Conservation (phyloP, 441 rosid species). For the Erodium moschatum region DNA sequence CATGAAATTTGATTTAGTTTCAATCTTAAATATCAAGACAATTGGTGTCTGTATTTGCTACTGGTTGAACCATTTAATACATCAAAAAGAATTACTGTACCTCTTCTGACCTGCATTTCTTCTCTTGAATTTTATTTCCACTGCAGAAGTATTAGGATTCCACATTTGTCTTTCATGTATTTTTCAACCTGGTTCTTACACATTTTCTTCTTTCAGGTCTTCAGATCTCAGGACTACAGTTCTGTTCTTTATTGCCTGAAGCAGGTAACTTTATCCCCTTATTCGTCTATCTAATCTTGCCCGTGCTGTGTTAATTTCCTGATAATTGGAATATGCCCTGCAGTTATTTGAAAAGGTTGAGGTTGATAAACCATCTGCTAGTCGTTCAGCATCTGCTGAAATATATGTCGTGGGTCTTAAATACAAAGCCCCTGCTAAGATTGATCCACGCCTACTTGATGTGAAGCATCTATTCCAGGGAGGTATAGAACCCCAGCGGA, state of each 20-base stretch:
- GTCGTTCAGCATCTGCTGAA: conserved; percentile 86
- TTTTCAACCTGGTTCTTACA: neutral
- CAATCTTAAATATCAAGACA: no score
- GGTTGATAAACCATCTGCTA: conserved; percentile 82
- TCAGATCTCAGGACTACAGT: conserved; percentile 85
- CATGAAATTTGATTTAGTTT: neutral
- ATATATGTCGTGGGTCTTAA: conserved; percentile 64
- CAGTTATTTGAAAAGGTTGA: conserved; percentile 88
- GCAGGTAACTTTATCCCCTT: conserved; percentile 37
- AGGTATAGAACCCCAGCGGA: conserved; percentile 44
- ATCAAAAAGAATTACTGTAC: neutral
- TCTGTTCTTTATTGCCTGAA: conserved; percentile 66
- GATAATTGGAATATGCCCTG: conserved; percentile 14
- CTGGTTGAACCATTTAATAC: neutral
- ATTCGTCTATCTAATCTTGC: neutral
- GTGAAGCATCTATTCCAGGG: conserved; percentile 66
- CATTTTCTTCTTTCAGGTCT: conserved; percentile 37
- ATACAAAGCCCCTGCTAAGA: conserved; percentile 81
- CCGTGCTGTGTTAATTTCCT: neutral
- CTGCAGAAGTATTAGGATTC: no score
- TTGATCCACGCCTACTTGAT: conserved; percentile 83
- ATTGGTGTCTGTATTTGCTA: neutral
- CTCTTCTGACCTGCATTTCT: neutral
- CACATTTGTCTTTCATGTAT: no score
- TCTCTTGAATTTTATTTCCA: no score